Base-by-base conservation (phyloP, 1,284 basidiomycete genomes). In the Fomitopsis pinicola region DNA sequence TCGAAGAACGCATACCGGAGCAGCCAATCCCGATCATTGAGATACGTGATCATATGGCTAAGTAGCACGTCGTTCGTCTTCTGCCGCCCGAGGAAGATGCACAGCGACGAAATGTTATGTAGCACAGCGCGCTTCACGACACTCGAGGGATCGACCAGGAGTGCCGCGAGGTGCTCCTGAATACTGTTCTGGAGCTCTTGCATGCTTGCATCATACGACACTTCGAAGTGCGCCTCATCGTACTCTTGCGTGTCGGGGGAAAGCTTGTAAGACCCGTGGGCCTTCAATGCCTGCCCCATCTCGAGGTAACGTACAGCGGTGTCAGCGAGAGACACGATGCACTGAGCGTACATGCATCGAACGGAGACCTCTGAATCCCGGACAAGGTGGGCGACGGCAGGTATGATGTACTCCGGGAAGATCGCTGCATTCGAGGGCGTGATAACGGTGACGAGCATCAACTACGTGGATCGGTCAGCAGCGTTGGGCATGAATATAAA, bases 41-140 rank as follows among this genome's bases (percentile, higher is more conserved):
- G 82, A 71, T 98, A 99, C 0, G 97, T 99, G 73, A 99, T 96
- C 89, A 99, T 97, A 73, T 99, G 96, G 67, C 94, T 95, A 22
- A 99, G 79, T 6, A 99, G 80, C 3, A 97, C 91, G 68, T 99
- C 96, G 75, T 97, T 97, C 1, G 97, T 97, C 71, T 89, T 91
- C 71, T 94, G 90, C 28, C 93, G 79, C 2, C 96, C 97, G 42
- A 99, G 87, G 78, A 99, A 98, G 58, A 94, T 87, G 71, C 95
- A 98, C 6, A 99, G 79, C 0, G 91, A 87, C 1, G 91, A 91
- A 36, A 98, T 92, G 66, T 94, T 87, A 61, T 90, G 88, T 22
- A 92, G 71, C 12, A 91, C 82, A 5, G 90, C 87, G 22, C 90
- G 83, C 71, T 91, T 91, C 62, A 92, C 88, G 46, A 90, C 82